phyloP scores from a whole-genome alignment of 345 rosid species.

The Citrus medica region DNA sequence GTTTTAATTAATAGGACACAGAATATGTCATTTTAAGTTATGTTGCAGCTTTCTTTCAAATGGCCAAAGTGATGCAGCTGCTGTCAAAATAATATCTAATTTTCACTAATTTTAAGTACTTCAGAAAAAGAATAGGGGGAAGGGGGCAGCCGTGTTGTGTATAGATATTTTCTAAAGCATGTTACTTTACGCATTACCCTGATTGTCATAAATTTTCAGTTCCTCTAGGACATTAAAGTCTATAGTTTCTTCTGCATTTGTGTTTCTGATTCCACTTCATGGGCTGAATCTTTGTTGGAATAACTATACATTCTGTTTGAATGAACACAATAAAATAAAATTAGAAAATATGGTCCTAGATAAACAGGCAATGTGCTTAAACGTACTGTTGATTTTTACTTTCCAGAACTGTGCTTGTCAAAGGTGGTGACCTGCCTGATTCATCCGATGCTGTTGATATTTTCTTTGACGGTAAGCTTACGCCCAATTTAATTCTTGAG shows the following conservation, averaged over 20 bases:
- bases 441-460: slow-evolving; percentile 86
- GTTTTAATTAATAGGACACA: neutral
- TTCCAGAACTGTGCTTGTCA: slow-evolving; percentile 80
- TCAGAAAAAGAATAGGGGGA: neutral
- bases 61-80: neutral
- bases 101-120: neutral
- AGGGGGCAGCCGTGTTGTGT: neutral
- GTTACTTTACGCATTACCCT: neutral
- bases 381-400: slow-evolving; percentile 9
- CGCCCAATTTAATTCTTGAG: neutral
- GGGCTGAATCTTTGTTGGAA: neutral
- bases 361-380: slow-evolving; percentile 6
- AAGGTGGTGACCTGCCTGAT: slow-evolving; percentile 93
- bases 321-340: neutral
- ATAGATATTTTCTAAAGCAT: neutral
- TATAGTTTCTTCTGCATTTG: neutral
- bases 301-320: neutral
- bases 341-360: neutral
- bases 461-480: slow-evolving; percentile 63
- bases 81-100: neutral
- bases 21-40: neutral
- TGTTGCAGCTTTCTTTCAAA: neutral
- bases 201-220: neutral
- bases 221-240: neutral
- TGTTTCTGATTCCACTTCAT: neutral